These are phyloP conservation scores for Amphicarpaea edgeworthii DNA, from an alignment of 306 rosid genomes.

Conservation along the genomic window DNA sequence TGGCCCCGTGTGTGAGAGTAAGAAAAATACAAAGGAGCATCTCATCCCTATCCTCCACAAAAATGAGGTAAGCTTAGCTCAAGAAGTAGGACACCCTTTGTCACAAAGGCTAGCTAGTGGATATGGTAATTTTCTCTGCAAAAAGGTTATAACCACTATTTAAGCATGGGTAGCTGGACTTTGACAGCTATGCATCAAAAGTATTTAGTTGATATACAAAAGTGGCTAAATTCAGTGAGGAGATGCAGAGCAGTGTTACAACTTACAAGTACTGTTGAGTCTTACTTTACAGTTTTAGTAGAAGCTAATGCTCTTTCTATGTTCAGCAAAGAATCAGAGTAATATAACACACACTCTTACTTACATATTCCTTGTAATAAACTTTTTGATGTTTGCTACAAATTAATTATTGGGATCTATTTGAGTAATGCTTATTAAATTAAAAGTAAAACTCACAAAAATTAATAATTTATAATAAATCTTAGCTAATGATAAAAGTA, in stretches of 20 bases:
- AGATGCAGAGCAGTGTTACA: slow-evolving; percentile 1
- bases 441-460: too few species aligned
- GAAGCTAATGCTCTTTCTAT: not conserved
- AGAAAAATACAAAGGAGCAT: slow-evolving; percentile 31
- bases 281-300: not conserved
- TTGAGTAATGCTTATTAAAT: too few species aligned
- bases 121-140: slow-evolving; percentile 32
- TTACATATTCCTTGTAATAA: not conserved
- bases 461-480: not conserved
- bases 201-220: slow-evolving; percentile 1
- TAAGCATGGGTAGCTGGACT: slow-evolving; percentile 28
- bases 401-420: too few species aligned
- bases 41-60: not conserved
- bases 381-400: too few species aligned
- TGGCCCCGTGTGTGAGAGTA: not conserved
- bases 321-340: not conserved
- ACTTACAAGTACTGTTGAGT: not conserved
- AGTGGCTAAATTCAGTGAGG: slow-evolving; percentile 16
- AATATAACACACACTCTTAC: not conserved
- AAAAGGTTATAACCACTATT: slow-evolving; percentile 28
- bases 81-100: slow-evolving; percentile 37
- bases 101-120: slow-evolving; percentile 8
- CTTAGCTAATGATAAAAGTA: too few species aligned
- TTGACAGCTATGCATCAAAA: slow-evolving; percentile 35
- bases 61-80: slow-evolving; percentile 19